These are phyloP conservation scores for Pseudocercospora eumusae DNA, from an alignment of 2,329 filamentous ascomycete species.

Conservation along the genomic window DNA sequence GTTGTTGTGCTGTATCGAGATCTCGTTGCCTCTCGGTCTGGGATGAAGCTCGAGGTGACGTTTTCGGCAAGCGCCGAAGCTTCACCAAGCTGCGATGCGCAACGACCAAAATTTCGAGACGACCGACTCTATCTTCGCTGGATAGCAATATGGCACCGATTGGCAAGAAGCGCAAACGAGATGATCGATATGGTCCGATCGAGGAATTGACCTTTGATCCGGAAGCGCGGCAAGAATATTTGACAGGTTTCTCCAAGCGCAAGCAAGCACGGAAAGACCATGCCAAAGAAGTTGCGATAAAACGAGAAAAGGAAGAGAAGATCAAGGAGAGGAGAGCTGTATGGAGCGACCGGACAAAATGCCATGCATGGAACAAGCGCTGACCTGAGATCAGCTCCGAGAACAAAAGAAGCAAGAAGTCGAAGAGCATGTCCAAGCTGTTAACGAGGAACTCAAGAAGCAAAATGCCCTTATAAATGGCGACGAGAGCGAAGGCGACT, in stretches of 20 bases:
- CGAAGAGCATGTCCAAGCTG: constrained; percentile 75
- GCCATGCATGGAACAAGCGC: not conserved
- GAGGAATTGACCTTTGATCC: constrained; percentile 80
- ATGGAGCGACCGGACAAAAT: constrained; percentile 31
- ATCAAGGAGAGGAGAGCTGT: constrained; percentile 75
- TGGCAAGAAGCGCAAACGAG: constrained; percentile 18
- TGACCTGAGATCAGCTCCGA: constrained; percentile 62
- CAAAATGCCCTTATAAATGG: constrained; percentile 45
- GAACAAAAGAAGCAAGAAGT: constrained; percentile 81
- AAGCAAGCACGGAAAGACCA: constrained; percentile 82
- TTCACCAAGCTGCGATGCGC: constrained; percentile 9
- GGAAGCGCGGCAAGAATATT: constrained; percentile 76
- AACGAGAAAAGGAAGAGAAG: constrained; percentile 75
- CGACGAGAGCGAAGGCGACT: constrained; percentile 35
- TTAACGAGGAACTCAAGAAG: constrained; percentile 69
- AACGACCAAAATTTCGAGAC: constrained; percentile 11
- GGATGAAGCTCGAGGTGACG: constrained; percentile 9
- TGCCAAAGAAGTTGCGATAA: constrained; percentile 78
- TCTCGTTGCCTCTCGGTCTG: constrained; percentile 13
- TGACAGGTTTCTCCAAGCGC: constrained; percentile 96
- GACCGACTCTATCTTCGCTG: constrained; percentile 1
- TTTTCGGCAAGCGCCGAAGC: constrained; percentile 5
- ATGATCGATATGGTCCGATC: constrained; percentile 15
- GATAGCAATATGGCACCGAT: constrained; percentile 14
- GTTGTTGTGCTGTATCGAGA: constrained; percentile 12